Evolutionary conservation across 2,329 filamentous ascomycete genomes (phyloP).

Genomic region (Ceratocystis harringtonii): DNA sequence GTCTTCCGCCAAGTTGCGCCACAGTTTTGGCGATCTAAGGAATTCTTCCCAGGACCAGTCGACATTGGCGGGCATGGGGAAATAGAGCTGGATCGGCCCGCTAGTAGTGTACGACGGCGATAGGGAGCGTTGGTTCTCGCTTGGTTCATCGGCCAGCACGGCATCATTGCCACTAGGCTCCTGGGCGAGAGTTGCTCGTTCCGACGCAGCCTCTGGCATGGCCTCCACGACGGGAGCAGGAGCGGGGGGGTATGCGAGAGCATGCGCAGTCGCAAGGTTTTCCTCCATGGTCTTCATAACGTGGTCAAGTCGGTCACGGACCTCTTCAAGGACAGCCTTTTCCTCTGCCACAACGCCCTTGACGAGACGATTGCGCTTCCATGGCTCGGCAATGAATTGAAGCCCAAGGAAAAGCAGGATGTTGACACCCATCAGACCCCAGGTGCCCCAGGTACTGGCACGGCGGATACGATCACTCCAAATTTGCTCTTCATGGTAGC

Average conservation of each 20-base stretch:
- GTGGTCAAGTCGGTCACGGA: conserved; percentile 22
- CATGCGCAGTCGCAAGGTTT: conserved; percentile 13
- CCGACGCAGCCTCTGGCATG: background rate
- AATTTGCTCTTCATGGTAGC: conserved; percentile 98
- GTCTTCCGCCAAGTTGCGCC: conserved; percentile 13
- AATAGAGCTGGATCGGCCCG: conserved; percentile 10
- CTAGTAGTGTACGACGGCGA: conserved; percentile 10
- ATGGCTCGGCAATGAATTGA: conserved; percentile 84
- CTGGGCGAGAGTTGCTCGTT: background rate
- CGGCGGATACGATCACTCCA: conserved; percentile 96
- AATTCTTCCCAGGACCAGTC: conserved; percentile 14
- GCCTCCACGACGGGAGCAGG: background rate
- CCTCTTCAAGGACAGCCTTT: conserved; percentile 39
- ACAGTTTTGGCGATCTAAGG: conserved; percentile 11
- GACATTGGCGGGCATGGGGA: conserved; percentile 8
- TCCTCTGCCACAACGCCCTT: conserved; percentile 69
- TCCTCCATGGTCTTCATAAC: conserved; percentile 16
- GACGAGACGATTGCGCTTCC: conserved; percentile 68
- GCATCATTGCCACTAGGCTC: background rate
- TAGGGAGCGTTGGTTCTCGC: background rate
- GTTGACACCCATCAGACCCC: conserved; percentile 95
- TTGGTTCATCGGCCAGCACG: background rate
- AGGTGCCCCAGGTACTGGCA: conserved; percentile 96
- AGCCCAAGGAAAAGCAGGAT: conserved; percentile 75
- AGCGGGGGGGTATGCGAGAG: conserved; percentile 1